A percentile compares a stretch with the other conserved stretches of the same genome.
Evolutionary conservation across 2,329 filamentous ascomycete species (phyloP).

Genomic region (Cytospora piceicola): DNA sequence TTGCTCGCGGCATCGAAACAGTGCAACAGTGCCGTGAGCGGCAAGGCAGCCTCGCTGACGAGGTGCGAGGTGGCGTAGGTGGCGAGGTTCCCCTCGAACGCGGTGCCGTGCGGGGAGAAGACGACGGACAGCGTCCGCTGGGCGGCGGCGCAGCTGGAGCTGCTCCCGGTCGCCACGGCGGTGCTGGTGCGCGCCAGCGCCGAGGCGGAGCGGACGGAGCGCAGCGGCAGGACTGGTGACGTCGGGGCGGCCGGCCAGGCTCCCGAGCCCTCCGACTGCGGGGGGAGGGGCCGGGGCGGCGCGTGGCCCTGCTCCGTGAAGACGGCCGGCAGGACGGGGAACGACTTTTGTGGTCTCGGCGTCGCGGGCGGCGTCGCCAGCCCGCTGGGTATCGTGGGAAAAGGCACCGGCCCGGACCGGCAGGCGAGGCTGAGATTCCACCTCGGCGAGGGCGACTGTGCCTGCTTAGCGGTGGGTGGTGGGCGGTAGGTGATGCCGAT

Average conservation of each 20-base stretch:
- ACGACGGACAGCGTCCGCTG: slow-evolving; percentile 56
- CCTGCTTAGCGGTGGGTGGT: slow-evolving; percentile 43
- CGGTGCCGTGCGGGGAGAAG: slow-evolving; percentile 67
- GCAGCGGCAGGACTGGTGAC: slow-evolving; percentile 40
- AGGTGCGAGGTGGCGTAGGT: slow-evolving; percentile 63
- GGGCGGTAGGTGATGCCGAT: slow-evolving; percentile 74
- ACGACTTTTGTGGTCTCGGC: slow-evolving; percentile 31
- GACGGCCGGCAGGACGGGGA: not conserved
- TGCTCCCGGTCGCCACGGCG: slow-evolving; percentile 28
- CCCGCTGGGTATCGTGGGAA: not conserved
- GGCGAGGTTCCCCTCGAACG: slow-evolving; percentile 52
- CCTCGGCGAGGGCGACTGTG: not conserved
- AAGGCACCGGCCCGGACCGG: not conserved
- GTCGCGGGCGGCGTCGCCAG: slow-evolving; percentile 40
- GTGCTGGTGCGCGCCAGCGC: slow-evolving; percentile 40
- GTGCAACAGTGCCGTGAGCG: slow-evolving; percentile 67
- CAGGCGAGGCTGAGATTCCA: not conserved
- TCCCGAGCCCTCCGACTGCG: slow-evolving; percentile 31
- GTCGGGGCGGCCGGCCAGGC: slow-evolving; percentile 33
- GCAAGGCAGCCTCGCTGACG: slow-evolving; percentile 58
- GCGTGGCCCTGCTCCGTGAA: not conserved
- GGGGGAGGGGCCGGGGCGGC: slow-evolving; percentile 36
- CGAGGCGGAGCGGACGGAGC: slow-evolving; percentile 42
- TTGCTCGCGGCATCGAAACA: slow-evolving; percentile 63
- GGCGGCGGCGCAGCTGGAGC: slow-evolving; percentile 36